Evolutionary conservation across 257 asterid genomes (phyloP), one percentile per base, ranked within the genome.

Genomic region (Leptodermis oblonga): DNA sequence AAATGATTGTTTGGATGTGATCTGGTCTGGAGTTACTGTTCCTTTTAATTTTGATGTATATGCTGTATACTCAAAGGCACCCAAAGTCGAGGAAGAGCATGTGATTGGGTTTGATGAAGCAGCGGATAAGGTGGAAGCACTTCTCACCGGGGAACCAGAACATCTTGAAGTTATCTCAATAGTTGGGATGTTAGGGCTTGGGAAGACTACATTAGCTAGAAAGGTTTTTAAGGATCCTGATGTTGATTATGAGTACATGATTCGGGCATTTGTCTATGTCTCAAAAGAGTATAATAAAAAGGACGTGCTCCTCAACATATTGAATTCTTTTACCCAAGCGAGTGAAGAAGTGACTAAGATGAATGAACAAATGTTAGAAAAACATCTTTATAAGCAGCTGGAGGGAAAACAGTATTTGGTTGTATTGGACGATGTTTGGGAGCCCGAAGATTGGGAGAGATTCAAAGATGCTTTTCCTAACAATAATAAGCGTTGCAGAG

Each of bases 341-440:
- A 75, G 20, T 23, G 86, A 80, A 1, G 45, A 65, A 0, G 74
- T 74, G 81, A 41, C 71, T 17, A 70, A 62, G 72, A 81, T 81
- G 89, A 70, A 69, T 1, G 88, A 75, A 2, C 84, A 80, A 1
- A 31, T 20, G 13, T 39, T 87, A 49, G 85, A 73, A 0, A 67
- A 69, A 58, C 76, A 82, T 71, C 82, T 85, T 15, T 18, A 3
- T n/a, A 58, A 48, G 12, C 5, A 34, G 4, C 46, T 87, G 72
- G 83, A 69, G 69, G 81, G 73, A 7, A 72, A 75, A 13, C 84
- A 79, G 28, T 87, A 82, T 45, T 41, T 85, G 22, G 72, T 87
- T 36, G 89, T 87, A 37, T 45, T 87, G 85, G 91, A 87, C 18
- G 89, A 87, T 65, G 85, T 87, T 0, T 83, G 88, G 89, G 60